Conservation (phyloP, 106 monocot genomes). For the Dioscorea alata region DNA sequence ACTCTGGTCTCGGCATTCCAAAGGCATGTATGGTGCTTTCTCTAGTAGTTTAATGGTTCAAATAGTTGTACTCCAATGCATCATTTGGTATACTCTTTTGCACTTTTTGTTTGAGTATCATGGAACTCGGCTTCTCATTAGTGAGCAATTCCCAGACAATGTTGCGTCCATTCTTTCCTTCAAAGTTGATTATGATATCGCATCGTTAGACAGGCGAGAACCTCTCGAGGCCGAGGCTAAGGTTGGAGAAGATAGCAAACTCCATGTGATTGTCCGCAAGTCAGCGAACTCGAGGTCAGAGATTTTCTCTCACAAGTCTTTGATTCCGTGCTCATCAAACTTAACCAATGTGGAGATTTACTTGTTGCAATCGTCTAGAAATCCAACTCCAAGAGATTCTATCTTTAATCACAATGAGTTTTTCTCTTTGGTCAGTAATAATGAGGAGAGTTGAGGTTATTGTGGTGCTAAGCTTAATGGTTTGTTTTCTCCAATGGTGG, state of each 20-base stretch:
- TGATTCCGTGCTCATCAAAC: constrained; percentile 43
- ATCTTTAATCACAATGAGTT: constrained; percentile 46
- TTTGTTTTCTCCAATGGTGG: too few relatives aligned
- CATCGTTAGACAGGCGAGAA: constrained; percentile 38
- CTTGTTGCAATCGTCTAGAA: constrained; percentile 10
- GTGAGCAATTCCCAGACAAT: constrained; percentile 50
- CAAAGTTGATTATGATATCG: constrained; percentile 41
- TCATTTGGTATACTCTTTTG: too few relatives aligned
- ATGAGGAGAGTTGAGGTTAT: neutral
- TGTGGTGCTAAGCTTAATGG: too few relatives aligned
- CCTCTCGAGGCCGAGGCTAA: constrained; percentile 45
- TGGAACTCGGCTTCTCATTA: constrained; percentile 31
- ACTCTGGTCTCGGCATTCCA: constrained; percentile 49
- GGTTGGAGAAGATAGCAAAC: constrained; percentile 40
- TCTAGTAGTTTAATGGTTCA: too few relatives aligned
- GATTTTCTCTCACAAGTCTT: constrained; percentile 18
- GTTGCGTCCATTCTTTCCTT: constrained; percentile 38
- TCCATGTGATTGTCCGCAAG: constrained; percentile 34
- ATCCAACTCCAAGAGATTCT: constrained; percentile 41
- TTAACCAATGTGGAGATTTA: constrained; percentile 39
- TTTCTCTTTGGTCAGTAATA: constrained; percentile 29
- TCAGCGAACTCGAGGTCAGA: constrained; percentile 20
- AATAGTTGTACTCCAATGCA: too few relatives aligned
- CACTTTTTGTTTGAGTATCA: neutral
- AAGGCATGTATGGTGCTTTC: constrained; percentile 42